Evolutionary conservation across 352 stramenopile genomes (phyloP).

Genomic region (Phytophthora cryptogea): DNA sequence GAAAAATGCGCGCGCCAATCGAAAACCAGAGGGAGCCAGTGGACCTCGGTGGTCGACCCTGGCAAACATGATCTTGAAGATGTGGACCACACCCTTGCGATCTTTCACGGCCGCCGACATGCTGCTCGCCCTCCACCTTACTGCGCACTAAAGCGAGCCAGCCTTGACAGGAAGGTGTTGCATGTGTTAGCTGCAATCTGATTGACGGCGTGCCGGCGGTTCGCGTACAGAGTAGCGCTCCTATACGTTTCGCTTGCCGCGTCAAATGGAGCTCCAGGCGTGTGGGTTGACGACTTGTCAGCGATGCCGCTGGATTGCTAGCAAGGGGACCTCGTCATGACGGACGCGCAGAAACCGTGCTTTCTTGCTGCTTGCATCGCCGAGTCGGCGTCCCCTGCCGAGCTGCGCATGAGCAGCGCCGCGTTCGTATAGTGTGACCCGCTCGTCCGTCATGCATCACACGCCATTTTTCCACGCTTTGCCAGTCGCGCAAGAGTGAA

Average conservation of each 20-base stretch:
- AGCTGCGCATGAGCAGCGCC: too few species aligned
- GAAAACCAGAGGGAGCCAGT: conserved; percentile 2
- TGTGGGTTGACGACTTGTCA: neutral
- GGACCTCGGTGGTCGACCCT: conserved; percentile 5
- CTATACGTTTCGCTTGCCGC: neutral
- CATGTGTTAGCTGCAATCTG: neutral
- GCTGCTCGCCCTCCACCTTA: too few species aligned
- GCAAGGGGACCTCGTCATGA: too few species aligned
- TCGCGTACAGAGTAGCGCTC: neutral
- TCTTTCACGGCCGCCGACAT: conserved; percentile 12
- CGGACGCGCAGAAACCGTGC: too few species aligned
- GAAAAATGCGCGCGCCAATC: neutral
- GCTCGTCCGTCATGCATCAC: neutral
- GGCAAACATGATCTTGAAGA: conserved; percentile 13
- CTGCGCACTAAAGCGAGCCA: too few species aligned
- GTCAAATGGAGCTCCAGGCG: neutral
- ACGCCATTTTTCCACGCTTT: neutral
- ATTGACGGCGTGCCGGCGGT: neutral
- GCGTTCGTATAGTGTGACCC: neutral
- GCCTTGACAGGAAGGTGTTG: neutral
- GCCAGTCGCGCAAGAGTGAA: neutral
- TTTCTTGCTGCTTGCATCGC: too few species aligned
- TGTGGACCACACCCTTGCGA: conserved; percentile 8
- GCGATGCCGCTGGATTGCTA: neutral
- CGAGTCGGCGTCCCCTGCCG: too few species aligned